These are phyloP conservation scores for Penicillium canariense DNA, from an alignment of 495 filamentous ascomycete species.

Conservation along the genomic window DNA sequence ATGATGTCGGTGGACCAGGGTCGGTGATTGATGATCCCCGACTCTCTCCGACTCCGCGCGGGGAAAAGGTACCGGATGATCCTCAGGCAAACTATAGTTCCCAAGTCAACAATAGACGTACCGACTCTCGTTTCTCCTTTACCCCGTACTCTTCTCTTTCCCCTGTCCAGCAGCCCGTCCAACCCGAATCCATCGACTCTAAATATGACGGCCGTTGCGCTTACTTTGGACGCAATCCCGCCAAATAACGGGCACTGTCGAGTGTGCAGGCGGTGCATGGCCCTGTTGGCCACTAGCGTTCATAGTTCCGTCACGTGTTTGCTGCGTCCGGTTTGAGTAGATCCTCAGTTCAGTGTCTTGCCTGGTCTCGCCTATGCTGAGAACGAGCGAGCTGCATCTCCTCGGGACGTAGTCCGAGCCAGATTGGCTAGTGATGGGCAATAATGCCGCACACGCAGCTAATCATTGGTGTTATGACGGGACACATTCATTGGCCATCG, in stretches of 20 bases:
- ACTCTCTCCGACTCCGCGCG: constrained; percentile 1
- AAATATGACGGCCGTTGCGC: background rate
- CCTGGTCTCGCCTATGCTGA: background rate
- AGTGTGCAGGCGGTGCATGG: background rate
- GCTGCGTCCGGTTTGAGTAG: background rate
- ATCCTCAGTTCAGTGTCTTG: background rate
- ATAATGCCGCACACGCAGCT: background rate
- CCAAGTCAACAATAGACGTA: background rate
- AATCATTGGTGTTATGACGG: background rate
- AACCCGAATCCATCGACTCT: background rate
- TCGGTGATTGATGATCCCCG: constrained; percentile 19
- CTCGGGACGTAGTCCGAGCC: background rate
- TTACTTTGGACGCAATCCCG: background rate
- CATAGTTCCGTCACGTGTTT: background rate
- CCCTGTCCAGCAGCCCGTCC: background rate
- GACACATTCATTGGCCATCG: background rate
- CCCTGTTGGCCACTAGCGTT: background rate
- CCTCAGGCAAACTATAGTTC: background rate
- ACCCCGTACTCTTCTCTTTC: no score
- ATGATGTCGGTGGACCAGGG: constrained; percentile 29
- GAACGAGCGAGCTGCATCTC: no score
- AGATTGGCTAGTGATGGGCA: background rate
- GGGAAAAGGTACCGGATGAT: background rate
- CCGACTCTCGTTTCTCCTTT: background rate
- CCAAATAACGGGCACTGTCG: background rate